These are phyloP conservation scores for Aspergillus japonicus DNA, from an alignment of 2,329 filamentous ascomycete genomes.

Conservation along the genomic window DNA sequence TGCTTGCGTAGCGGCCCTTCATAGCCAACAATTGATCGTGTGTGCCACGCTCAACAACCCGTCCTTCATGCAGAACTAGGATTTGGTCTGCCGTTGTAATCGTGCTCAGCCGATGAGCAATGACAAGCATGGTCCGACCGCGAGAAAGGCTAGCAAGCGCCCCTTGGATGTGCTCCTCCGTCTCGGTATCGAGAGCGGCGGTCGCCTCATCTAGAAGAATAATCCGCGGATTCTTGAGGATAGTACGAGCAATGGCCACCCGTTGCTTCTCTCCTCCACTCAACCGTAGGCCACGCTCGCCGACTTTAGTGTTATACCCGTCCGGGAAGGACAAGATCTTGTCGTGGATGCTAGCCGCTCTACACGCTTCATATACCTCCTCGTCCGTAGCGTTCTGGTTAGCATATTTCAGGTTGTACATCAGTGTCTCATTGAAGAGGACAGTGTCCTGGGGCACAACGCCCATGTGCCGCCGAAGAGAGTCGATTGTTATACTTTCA, in stretches of 20 bases:
- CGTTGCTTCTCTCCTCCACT: conserved; percentile 93
- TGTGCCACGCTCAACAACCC: conserved; percentile 73
- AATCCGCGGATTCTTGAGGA: conserved; percentile 86
- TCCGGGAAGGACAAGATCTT: conserved; percentile 88
- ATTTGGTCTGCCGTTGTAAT: conserved; percentile 86
- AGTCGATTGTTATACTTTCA: conserved; percentile 85
- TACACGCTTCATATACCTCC: conserved; percentile 77
- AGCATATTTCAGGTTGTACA: conserved; percentile 93
- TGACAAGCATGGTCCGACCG: conserved; percentile 89
- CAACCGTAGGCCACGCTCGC: conserved; percentile 80
- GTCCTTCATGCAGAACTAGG: conserved; percentile 73
- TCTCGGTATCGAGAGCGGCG: conserved; percentile 85
- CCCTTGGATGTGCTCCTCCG: conserved; percentile 88
- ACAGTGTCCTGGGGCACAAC: conserved; percentile 97
- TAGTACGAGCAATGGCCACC: conserved; percentile 88
- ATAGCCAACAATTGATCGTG: conserved; percentile 71
- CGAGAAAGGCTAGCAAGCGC: conserved; percentile 77
- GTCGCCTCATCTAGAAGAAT: conserved; percentile 94
- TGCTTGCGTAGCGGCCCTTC: conserved; percentile 73
- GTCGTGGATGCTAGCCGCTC: conserved; percentile 86
- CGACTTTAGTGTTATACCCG: conserved; percentile 84
- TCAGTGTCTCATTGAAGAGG: conserved; percentile 88
- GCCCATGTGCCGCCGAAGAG: conserved; percentile 84
- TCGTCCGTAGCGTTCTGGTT: conserved; percentile 77
- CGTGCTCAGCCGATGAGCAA: conserved; percentile 84